Conservation (phyloP, 2,329 filamentous ascomycete species). For the Diaporthe eres region DNA sequence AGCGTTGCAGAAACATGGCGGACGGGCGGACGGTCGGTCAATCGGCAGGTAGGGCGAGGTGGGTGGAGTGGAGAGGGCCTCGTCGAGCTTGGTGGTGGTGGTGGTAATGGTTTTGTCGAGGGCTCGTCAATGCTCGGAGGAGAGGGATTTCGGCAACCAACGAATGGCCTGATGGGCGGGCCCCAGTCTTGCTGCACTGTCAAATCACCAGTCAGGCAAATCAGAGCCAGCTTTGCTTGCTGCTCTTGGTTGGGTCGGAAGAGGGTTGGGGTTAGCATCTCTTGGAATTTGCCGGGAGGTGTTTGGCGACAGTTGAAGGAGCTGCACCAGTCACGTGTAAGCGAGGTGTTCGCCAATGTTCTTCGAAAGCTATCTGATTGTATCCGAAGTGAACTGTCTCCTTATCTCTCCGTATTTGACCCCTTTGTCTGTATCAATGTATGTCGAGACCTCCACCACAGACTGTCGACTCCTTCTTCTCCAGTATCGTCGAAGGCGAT, state of each 20-base stretch:
- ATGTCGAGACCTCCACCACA: not conserved
- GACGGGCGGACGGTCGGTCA: slow-evolving; percentile 50
- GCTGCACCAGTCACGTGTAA: not conserved
- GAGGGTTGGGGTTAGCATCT: not conserved
- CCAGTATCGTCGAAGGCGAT: not conserved
- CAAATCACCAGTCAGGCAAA: slow-evolving; percentile 28
- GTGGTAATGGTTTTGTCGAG: slow-evolving; percentile 27
- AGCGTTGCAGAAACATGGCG: slow-evolving; percentile 76
- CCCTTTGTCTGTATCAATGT: not conserved
- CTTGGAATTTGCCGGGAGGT: too few relatives aligned
- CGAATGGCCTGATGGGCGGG: slow-evolving; percentile 40
- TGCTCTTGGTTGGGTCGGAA: not conserved
- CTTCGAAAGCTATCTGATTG: not conserved
- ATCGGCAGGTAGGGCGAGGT: slow-evolving; percentile 43
- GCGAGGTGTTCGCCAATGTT: not conserved
- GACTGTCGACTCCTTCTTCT: not conserved
- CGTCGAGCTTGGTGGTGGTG: slow-evolving; percentile 43
- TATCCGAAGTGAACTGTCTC: not conserved
- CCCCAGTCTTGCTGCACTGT: slow-evolving; percentile 15
- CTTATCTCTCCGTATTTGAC: not conserved
- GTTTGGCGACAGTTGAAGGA: not conserved
- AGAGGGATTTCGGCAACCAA: slow-evolving; percentile 42
- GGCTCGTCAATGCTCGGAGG: slow-evolving; percentile 39
- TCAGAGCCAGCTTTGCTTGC: slow-evolving; percentile 2
- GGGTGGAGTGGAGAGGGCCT: slow-evolving; percentile 43